phyloP scores from a whole-genome alignment of 2,329 filamentous ascomycete species.

The Phialocephala sp. region DNA sequence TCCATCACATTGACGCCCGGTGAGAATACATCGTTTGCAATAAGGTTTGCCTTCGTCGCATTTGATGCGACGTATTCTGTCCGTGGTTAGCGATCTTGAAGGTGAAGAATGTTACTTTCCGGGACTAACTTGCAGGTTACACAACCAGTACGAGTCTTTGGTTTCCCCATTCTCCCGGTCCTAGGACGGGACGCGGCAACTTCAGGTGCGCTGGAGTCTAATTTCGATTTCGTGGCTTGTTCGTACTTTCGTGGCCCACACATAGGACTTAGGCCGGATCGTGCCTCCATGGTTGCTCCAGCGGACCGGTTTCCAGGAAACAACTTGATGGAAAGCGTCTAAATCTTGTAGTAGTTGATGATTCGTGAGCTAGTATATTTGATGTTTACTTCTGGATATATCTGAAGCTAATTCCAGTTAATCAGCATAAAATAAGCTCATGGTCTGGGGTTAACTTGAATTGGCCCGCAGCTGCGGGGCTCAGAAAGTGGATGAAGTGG shows the following conservation, averaged over 20 bases:
- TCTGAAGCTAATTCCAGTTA: neutral
- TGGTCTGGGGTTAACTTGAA: neutral
- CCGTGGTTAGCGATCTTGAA: neutral
- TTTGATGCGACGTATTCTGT: constrained; percentile 3
- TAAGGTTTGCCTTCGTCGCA: neutral
- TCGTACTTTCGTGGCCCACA: neutral
- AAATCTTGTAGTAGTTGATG: neutral
- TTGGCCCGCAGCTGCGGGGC: neutral
- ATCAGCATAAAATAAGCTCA: neutral
- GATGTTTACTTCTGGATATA: neutral
- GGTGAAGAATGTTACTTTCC: neutral
- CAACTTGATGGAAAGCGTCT: neutral
- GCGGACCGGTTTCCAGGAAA: neutral
- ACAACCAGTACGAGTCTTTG: neutral
- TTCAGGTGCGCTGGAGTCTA: neutral
- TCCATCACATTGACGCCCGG: constrained; percentile 1
- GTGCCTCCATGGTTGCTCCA: neutral
- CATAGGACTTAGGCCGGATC: neutral
- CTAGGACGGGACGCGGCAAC: neutral
- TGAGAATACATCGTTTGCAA: neutral
- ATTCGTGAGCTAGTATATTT: neutral
- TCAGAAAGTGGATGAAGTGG: neutral
- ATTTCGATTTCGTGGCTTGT: neutral
- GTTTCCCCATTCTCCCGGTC: constrained; percentile 6
- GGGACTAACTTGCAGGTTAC: neutral